These are phyloP conservation scores for Schoenoplectus tabernaemontani DNA, from an alignment of 202 grass and related monocot genomes.

Conservation along the genomic window DNA sequence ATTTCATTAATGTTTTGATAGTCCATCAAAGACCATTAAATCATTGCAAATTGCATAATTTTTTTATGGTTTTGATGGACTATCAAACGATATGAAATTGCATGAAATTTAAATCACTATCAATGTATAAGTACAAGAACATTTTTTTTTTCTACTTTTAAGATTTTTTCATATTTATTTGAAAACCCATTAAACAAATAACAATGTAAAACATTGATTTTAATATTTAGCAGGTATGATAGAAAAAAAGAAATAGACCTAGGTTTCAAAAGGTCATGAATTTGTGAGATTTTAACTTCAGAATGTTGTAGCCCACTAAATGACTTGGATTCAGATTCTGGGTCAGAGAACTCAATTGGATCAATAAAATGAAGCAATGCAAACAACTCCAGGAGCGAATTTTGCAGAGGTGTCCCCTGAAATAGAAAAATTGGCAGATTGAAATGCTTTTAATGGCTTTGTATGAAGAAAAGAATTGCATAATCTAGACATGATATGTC, in stretches of 20 bases:
- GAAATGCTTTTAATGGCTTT: neutral
- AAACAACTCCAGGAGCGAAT: constrained; percentile 53
- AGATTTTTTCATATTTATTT: too few relatives aligned
- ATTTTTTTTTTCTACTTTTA: too few relatives aligned
- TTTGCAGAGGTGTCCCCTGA: constrained; percentile 68
- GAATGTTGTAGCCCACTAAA: constrained; percentile 36
- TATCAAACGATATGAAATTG: too few relatives aligned
- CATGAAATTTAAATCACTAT: too few relatives aligned
- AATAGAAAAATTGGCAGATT: neutral
- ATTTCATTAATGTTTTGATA: too few relatives aligned
- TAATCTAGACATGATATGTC: neutral
- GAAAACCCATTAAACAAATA: too few relatives aligned
- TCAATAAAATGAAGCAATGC: constrained; percentile 71
- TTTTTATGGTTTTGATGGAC: too few relatives aligned
- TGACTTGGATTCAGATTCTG: constrained; percentile 39
- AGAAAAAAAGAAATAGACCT: constrained; percentile 20
- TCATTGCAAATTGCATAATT: too few relatives aligned
- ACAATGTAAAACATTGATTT: neutral
- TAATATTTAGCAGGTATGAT: neutral
- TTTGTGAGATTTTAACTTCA: constrained; percentile 40
- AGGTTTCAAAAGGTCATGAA: constrained; percentile 63
- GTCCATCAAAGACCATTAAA: too few relatives aligned
- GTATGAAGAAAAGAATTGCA: neutral
- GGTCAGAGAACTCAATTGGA: constrained; percentile 51
- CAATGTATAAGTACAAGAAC: too few relatives aligned